Evolutionary conservation across 306 rosid species (phyloP).

Genomic region (Prinsepia uniflora): DNA sequence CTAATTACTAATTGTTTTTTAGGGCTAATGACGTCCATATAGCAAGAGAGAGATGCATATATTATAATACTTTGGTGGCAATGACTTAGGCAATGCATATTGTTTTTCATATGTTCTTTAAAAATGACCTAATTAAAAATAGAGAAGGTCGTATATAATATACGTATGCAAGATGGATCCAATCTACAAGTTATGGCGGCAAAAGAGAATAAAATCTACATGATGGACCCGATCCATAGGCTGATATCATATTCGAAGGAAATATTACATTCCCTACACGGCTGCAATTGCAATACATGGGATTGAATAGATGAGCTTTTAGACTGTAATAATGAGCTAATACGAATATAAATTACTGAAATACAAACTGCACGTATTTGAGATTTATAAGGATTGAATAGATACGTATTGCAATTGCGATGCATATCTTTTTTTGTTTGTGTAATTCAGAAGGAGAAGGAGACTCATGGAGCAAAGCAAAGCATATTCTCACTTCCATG

Average conservation of each 20-base stretch:
- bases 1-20: neutral
- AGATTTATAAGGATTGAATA: neutral
- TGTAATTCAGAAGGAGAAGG: neutral
- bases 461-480: neutral
- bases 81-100: no score
- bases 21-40: no score
- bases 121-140: no score
- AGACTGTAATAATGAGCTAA: no score
- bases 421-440: neutral
- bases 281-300: no score
- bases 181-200: neutral
- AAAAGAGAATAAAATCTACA: no score
- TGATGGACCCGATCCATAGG: no score
- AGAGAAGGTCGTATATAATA: no score
- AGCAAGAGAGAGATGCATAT: no score
- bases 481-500: constrained; percentile 45
- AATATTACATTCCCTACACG: neutral
- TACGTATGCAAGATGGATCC: neutral
- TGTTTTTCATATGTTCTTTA: no score
- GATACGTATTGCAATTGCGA: neutral
- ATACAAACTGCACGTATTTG: no score
- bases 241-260: neutral
- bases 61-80: neutral
- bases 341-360: no score
- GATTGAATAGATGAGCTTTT: neutral